Evolutionary conservation across 2,329 filamentous ascomycete genomes (phyloP), one percentile per base, ranked within the genome.

Genomic region (Aspergillus thermomutatus): DNA sequence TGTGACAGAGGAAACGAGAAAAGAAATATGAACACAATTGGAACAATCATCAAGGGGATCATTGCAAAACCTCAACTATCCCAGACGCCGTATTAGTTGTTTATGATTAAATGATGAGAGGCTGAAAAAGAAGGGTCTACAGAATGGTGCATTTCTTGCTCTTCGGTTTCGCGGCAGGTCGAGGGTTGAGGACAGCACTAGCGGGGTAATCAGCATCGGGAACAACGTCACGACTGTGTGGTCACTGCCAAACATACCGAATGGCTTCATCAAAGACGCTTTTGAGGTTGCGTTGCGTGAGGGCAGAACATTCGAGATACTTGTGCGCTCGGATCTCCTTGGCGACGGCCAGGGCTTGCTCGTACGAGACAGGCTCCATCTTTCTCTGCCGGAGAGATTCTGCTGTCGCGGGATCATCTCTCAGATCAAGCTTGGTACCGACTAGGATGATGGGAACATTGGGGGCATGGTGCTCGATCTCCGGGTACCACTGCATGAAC

Each of bases 201-300:
- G 26, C 47, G n/a, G 19, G 26, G 17, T 27, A 8, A 49, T 53
- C 14, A 55, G 27, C 14, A 27, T 19, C 2, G 8, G 19, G 34
- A 14, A 19, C 19, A 26, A 26, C 5, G 17, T 14, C 43, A 26
- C 43, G 3, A 21, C 19, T 3, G 19, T 3, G 43, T 14, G 28
- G 26, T 1, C 19, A 48, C 17, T 1, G 28, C 21, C 21, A 19
- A 21, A 78, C 88, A 67, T 80, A 97, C 94, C 94, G 88, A 72
- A 99, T 99, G 34, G 94, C 94, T 79, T 97, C 93, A 72, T 99
- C 94, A 72, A 99, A 99, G 50, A 99, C 94, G 69, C 91, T 96
- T 87, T 99, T 99, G 67, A 99, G 78, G 76, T 97, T 97, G 71
- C 93, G 84, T 81, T 97, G 94, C 40, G 94, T 99, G 65, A 99